phyloP scores from a whole-genome alignment of 2,329 filamentous ascomycete species.

The Aspergillus spinulosporus region DNA sequence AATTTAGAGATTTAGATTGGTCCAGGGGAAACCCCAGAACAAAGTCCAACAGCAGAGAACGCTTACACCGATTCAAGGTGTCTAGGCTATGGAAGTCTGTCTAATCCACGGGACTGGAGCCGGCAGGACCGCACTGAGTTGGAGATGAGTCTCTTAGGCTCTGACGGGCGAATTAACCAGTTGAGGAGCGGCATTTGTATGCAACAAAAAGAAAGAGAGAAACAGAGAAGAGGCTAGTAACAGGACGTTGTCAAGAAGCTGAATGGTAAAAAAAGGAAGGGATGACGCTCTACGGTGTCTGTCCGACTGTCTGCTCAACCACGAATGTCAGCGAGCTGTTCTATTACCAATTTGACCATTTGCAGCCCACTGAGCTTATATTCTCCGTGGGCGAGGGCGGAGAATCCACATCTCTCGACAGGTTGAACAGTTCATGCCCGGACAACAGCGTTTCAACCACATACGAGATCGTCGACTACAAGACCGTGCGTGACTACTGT shows the following conservation, averaged over 20 bases:
- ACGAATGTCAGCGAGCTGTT: not conserved
- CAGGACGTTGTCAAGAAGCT: not conserved
- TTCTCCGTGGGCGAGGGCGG: not conserved
- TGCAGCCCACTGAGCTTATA: not conserved
- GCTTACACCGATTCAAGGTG: constrained; percentile 4
- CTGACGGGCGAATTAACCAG: not conserved
- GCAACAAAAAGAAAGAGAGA: constrained; percentile 1
- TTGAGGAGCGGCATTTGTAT: constrained; percentile 2
- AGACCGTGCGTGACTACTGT: not conserved
- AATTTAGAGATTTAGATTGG: not conserved
- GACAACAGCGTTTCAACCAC: not conserved
- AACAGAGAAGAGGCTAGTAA: not conserved
- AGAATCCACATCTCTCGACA: not conserved
- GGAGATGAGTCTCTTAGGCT: constrained; percentile 8
- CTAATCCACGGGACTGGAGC: constrained; percentile 2
- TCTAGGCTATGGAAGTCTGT: constrained; percentile 5
- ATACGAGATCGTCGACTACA: not conserved
- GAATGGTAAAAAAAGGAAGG: not conserved
- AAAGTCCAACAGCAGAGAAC: constrained; percentile 9
- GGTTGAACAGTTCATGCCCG: not conserved
- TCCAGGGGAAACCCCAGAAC: not conserved
- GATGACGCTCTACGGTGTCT: not conserved
- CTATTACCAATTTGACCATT: not conserved
- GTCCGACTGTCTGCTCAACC: not conserved
- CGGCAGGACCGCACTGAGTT: constrained; percentile 4